Conservation (phyloP, 2,329 filamentous ascomycete genomes). For the Stachybotrys chlorohalonatus region DNA sequence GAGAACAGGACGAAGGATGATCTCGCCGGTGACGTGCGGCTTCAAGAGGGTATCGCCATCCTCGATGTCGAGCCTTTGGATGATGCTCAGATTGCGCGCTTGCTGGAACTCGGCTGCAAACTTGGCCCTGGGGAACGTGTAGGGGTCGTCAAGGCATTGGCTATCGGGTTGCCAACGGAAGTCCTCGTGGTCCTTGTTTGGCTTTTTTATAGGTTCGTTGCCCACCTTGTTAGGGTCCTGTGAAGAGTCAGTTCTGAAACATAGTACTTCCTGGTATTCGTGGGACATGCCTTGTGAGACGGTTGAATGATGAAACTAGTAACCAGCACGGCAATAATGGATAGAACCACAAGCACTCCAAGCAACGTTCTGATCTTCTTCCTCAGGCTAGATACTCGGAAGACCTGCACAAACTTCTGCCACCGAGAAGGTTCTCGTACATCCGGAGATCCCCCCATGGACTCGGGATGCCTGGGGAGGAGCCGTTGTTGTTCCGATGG, state of each 20-base stretch:
- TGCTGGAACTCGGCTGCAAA: conserved; percentile 22
- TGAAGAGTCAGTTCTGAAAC: too few relatives aligned
- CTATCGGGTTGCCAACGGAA: conserved; percentile 16
- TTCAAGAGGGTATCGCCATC: conserved; percentile 10
- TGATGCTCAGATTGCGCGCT: conserved; percentile 26
- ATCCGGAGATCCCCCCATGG: conserved; percentile 28
- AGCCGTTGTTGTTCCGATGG: conserved; percentile 33
- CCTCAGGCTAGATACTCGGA: conserved; percentile 10
- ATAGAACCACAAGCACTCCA: conserved; percentile 21
- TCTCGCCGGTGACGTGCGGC: conserved; percentile 33
- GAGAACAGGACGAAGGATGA: conserved; percentile 31
- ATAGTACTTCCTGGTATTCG: background rate
- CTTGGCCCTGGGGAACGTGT: conserved; percentile 8
- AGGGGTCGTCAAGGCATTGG: conserved; percentile 15
- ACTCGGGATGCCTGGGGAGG: conserved; percentile 33
- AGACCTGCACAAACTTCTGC: conserved; percentile 16
- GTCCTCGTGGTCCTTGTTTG: conserved; percentile 6
- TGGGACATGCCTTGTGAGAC: conserved; percentile 19
- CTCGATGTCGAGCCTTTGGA: conserved; percentile 22
- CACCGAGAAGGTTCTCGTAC: conserved; percentile 15
- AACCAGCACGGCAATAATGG: conserved; percentile 19
- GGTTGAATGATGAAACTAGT: conserved; percentile 8
- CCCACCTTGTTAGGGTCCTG: too few relatives aligned
- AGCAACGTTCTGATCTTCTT: conserved; percentile 19
- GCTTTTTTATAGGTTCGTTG: conserved; percentile 12